These are phyloP conservation scores for Termitomyces eurrhizus DNA, from an alignment of 768 basidiomycete species.

Conservation along the genomic window DNA sequence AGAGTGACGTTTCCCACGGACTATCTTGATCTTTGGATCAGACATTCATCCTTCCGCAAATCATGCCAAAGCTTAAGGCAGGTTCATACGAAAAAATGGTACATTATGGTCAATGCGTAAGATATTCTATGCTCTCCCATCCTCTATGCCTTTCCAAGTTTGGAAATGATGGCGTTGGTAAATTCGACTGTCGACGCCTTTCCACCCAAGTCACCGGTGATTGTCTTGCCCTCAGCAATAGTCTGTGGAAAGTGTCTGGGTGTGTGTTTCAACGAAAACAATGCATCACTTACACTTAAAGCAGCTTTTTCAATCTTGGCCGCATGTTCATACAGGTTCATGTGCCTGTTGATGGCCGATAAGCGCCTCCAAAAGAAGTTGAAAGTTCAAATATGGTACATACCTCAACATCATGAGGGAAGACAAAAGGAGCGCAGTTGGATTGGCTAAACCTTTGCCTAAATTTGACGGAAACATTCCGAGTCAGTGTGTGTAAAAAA, in stretches of 20 bases:
- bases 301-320: conserved; percentile 90
- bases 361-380: background rate
- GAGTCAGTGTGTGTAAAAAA: background rate
- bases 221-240: conserved; percentile 92
- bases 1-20: conserved; percentile 38
- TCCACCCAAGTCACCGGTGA: conserved; percentile 95
- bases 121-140: conserved; percentile 8
- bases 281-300: conserved; percentile 59
- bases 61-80: conserved; percentile 3
- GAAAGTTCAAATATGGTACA: conserved; percentile 18
- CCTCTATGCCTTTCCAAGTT: conserved; percentile 37
- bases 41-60: background rate
- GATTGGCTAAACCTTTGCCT: conserved; percentile 95
- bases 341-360: conserved; percentile 57
- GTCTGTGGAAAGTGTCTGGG: conserved; percentile 50
- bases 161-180: conserved; percentile 82
- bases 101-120: conserved; percentile 7
- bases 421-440: conserved; percentile 95
- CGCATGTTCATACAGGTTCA: conserved; percentile 84
- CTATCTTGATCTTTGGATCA: conserved; percentile 1
- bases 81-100: background rate
- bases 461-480: conserved; percentile 8
- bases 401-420: conserved; percentile 98
- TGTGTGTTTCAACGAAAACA: background rate
- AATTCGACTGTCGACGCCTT: conserved; percentile 88